phyloP scores from a whole-genome alignment of 2,329 filamentous ascomycete genomes.

The Botrytis galanthina region DNA sequence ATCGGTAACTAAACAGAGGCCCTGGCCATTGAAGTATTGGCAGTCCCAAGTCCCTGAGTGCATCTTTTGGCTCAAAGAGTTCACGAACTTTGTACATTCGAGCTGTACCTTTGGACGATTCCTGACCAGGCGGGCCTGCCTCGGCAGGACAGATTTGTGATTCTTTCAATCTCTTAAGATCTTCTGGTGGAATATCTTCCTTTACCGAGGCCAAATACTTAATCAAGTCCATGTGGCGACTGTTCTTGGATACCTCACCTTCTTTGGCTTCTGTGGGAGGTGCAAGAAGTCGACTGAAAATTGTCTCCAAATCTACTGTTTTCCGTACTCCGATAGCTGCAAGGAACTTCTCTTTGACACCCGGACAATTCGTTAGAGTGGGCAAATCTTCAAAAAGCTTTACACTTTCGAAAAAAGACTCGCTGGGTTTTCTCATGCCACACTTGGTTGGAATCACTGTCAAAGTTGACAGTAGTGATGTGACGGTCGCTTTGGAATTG shows the following conservation, averaged over 20 bases:
- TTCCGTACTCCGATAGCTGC: conserved; percentile 83
- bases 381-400: conserved; percentile 94
- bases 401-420: conserved; percentile 91
- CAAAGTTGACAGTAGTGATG: conserved; percentile 61
- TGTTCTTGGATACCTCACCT: conserved; percentile 53
- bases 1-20: conserved; percentile 58
- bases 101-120: conserved; percentile 51
- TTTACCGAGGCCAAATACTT: conserved; percentile 90
- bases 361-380: conserved; percentile 69
- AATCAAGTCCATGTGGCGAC: conserved; percentile 93
- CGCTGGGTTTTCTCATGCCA: conserved; percentile 80
- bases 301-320: conserved; percentile 89
- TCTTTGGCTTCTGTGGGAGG: conserved; percentile 50
- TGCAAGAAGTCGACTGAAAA: conserved; percentile 81
- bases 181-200: conserved; percentile 79
- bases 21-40: conserved; percentile 82
- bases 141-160: conserved; percentile 84
- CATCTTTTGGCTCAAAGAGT: conserved; percentile 75
- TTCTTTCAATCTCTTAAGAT: conserved; percentile 73
- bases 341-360: conserved; percentile 89
- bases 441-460: conserved; percentile 85
- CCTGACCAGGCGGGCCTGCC: conserved; percentile 53
- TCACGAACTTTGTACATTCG: conserved; percentile 71
- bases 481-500: conserved; percentile 63
- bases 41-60: conserved; percentile 66